Conservation (phyloP, 345 rosid species). For the Ceriops tagal region DNA sequence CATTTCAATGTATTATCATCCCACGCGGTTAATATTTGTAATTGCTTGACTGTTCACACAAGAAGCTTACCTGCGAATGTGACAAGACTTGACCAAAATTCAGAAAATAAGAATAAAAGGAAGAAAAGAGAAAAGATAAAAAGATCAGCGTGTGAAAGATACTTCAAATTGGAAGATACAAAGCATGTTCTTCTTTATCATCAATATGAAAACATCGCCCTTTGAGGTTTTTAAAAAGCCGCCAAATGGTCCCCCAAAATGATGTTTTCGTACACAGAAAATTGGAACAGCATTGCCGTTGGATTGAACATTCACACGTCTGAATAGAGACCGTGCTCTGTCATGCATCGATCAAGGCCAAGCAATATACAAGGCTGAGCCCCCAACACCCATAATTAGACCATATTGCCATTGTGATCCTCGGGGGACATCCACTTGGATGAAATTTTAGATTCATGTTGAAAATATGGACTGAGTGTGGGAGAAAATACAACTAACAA, state of each 20-base stretch:
- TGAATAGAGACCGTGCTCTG: neutral
- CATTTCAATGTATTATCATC: too few species aligned
- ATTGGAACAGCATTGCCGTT: neutral
- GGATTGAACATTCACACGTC: neutral
- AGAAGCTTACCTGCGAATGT: too few species aligned
- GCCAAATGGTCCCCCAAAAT: conserved; percentile 4
- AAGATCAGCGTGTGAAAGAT: conserved; percentile 1
- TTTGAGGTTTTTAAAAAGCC: neutral
- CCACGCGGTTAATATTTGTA: too few species aligned
- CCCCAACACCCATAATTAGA: too few species aligned
- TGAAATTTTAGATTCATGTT: too few species aligned
- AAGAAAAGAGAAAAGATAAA: neutral
- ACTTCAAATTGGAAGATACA: conserved; percentile 22
- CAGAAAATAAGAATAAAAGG: neutral
- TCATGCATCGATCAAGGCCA: neutral
- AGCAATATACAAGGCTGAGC: neutral
- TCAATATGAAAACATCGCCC: neutral
- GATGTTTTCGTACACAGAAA: neutral
- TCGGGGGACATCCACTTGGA: too few species aligned
- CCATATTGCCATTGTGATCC: too few species aligned
- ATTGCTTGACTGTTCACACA: too few species aligned
- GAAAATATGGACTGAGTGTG: too few species aligned
- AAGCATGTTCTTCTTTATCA: conserved; percentile 19
- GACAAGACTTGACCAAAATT: too few species aligned
- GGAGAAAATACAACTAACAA: too few species aligned